Percentiles rank a stretch among this genome's conserved stretches.
These are phyloP conservation scores for Moniliella sp. DNA, from an alignment of 1,284 basidiomycete genomes.

Conservation along the genomic window DNA sequence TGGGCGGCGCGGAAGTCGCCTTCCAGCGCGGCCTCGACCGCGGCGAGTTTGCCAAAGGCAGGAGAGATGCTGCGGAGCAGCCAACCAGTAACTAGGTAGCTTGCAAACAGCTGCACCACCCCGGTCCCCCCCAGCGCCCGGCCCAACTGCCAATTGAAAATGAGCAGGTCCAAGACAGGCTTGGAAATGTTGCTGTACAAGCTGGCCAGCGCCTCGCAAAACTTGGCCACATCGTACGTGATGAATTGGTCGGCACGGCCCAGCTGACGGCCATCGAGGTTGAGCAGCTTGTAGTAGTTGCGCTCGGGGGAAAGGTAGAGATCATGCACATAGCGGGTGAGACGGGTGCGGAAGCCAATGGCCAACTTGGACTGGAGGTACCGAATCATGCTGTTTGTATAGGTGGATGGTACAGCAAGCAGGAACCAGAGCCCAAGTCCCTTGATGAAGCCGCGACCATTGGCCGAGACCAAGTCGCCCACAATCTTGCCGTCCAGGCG, in stretches of 20 bases:
- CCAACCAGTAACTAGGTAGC: slow-evolving; percentile 64
- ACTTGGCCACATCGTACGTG: slow-evolving; percentile 73
- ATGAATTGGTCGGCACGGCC: slow-evolving; percentile 44
- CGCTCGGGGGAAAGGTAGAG: slow-evolving; percentile 45
- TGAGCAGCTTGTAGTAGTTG: slow-evolving; percentile 40
- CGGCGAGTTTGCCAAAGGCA: slow-evolving; percentile 74
- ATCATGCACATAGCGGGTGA: slow-evolving; percentile 78
- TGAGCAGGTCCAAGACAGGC: slow-evolving; percentile 67
- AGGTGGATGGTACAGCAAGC: slow-evolving; percentile 73
- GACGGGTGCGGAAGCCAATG: slow-evolving; percentile 57
- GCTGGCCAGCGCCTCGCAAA: slow-evolving; percentile 65
- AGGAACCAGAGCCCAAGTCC: slow-evolving; percentile 73
- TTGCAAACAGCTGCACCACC: slow-evolving; percentile 54
- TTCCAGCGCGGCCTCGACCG: slow-evolving; percentile 56
- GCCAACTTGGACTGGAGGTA: slow-evolving; percentile 77
- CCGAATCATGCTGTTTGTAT: slow-evolving; percentile 86
- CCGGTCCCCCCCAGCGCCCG: slow-evolving; percentile 56
- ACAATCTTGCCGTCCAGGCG: slow-evolving; percentile 74
- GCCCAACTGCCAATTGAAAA: slow-evolving; percentile 80
- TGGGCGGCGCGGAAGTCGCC: slow-evolving; percentile 81
- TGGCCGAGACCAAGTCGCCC: slow-evolving; percentile 63
- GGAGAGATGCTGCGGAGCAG: slow-evolving; percentile 67
- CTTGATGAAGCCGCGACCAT: slow-evolving; percentile 59
- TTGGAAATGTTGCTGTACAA: slow-evolving; percentile 52
- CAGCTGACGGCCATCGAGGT: slow-evolving; percentile 21